Evolutionary conservation across 208 protist species (phyloP).

Genomic region (Crithidia thermophila): DNA sequence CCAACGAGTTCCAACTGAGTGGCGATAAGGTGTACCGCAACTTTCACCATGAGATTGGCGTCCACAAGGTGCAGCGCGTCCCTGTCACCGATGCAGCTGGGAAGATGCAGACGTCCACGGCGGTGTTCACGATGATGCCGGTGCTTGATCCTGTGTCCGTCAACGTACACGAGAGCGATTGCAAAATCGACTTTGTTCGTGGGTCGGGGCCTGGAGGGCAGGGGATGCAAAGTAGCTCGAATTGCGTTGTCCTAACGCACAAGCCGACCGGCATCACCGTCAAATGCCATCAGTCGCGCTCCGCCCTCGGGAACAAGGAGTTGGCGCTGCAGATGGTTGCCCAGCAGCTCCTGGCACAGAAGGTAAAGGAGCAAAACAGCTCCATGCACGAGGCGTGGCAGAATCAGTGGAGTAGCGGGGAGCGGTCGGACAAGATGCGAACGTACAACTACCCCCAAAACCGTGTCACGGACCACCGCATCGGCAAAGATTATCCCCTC

Average conservation of each 20-base stretch:
- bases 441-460: slow-evolving; percentile 94
- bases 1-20: slow-evolving; percentile 45
- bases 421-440: slow-evolving; percentile 91
- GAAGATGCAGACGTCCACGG: slow-evolving; percentile 93
- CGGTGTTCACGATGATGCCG: slow-evolving; percentile 87
- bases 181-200: slow-evolving; percentile 87
- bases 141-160: slow-evolving; percentile 88
- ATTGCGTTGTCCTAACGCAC: slow-evolving; percentile 87
- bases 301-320: slow-evolving; percentile 89
- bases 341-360: slow-evolving; percentile 70
- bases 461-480: slow-evolving; percentile 86
- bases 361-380: slow-evolving; percentile 73
- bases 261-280: slow-evolving; percentile 89
- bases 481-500: slow-evolving; percentile 85
- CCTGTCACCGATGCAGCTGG: slow-evolving; percentile 86
- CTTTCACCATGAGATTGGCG: slow-evolving; percentile 89
- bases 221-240: slow-evolving; percentile 91
- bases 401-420: slow-evolving; percentile 89
- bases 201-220: slow-evolving; percentile 89
- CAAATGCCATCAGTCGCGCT: slow-evolving; percentile 90
- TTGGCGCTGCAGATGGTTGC: slow-evolving; percentile 87
- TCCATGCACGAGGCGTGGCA: slow-evolving; percentile 76
- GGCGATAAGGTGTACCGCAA: slow-evolving; percentile 80
- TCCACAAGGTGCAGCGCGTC: slow-evolving; percentile 93
- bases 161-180: slow-evolving; percentile 84